Conservation (phyloP, 371 early-diverging fungal genomes). For the Capillidium heterosporum region DNA sequence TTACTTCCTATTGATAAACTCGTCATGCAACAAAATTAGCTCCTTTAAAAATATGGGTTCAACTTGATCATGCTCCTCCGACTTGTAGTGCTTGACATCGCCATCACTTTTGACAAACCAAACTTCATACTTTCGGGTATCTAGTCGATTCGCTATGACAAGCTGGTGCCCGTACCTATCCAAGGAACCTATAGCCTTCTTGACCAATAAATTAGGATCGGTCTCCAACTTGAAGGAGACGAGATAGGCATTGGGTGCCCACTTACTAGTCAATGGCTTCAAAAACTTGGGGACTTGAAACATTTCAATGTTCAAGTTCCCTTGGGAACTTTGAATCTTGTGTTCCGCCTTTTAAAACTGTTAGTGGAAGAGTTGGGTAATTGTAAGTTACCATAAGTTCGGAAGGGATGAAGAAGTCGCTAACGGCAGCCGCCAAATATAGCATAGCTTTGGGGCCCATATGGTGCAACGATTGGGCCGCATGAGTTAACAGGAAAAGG, state of each 20-base stretch:
- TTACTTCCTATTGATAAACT: too few species aligned
- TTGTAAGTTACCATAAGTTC: constrained; percentile 49
- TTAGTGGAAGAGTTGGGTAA: background rate
- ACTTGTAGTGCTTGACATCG: too few species aligned
- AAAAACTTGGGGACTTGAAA: constrained; percentile 95
- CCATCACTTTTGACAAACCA: constrained; percentile 58
- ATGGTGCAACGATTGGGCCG: constrained; percentile 42
- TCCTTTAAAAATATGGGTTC: too few species aligned
- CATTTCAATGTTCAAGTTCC: constrained; percentile 61
- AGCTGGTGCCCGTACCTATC: constrained; percentile 86
- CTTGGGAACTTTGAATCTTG: constrained; percentile 88
- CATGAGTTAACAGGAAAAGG: constrained; percentile 65
- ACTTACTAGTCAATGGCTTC: constrained; percentile 74
- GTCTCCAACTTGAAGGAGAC: constrained; percentile 98
- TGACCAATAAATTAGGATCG: constrained; percentile 54
- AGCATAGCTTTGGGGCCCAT: constrained; percentile 61
- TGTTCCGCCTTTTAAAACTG: constrained; percentile 42
- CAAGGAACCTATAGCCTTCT: constrained; percentile 67
- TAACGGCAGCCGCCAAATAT: constrained; percentile 95
- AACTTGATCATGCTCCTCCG: too few species aligned
- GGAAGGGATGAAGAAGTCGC: constrained; percentile 90
- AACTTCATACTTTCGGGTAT: constrained; percentile 72
- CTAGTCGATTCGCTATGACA: constrained; percentile 87
- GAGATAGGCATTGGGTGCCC: constrained; percentile 72
- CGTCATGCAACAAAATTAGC: too few species aligned